phyloP scores from a whole-genome alignment of 768 basidiomycete species.

The Termitomyces sp. region DNA sequence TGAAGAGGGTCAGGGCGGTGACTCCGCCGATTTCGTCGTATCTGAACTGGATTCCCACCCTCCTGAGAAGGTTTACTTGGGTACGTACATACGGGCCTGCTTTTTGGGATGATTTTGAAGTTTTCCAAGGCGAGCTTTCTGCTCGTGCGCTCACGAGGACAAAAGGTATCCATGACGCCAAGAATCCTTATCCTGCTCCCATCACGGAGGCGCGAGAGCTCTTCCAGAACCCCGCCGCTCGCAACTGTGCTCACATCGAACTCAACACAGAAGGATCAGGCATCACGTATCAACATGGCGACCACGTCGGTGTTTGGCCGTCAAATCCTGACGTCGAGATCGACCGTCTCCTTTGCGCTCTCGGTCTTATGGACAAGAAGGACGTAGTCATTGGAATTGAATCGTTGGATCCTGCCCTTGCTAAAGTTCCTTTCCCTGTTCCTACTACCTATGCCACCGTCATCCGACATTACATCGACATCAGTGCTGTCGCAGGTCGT shows the following conservation, averaged over 20 bases:
- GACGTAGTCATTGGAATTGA: conserved; percentile 87
- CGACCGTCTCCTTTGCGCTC: conserved; percentile 76
- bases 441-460: conserved; percentile 93
- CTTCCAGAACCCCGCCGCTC: conserved; percentile 64
- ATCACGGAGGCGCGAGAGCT: conserved; percentile 76
- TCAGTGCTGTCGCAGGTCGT: conserved; percentile 90
- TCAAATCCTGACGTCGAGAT: conserved; percentile 91
- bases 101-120: conserved; percentile 11
- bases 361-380: conserved; percentile 79
- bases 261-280: conserved; percentile 92
- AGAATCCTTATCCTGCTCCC: conserved; percentile 93
- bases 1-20: conserved; percentile 95
- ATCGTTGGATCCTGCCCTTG: conserved; percentile 95
- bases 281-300: conserved; percentile 98
- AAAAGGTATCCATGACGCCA: conserved; percentile 95
- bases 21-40: conserved; percentile 90
- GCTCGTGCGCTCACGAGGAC: conserved; percentile 90
- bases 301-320: conserved; percentile 98
- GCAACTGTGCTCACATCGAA: conserved; percentile 94
- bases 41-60: conserved; percentile 74
- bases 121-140: conserved; percentile 77
- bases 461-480: conserved; percentile 95
- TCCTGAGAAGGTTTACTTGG: conserved; percentile 88
- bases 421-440: conserved; percentile 98
- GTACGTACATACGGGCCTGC: conserved; percentile 33